Evolutionary conservation across 768 basidiomycete genomes (phyloP), one percentile per base, ranked within the genome.

Genomic region (Trametes elegans): DNA sequence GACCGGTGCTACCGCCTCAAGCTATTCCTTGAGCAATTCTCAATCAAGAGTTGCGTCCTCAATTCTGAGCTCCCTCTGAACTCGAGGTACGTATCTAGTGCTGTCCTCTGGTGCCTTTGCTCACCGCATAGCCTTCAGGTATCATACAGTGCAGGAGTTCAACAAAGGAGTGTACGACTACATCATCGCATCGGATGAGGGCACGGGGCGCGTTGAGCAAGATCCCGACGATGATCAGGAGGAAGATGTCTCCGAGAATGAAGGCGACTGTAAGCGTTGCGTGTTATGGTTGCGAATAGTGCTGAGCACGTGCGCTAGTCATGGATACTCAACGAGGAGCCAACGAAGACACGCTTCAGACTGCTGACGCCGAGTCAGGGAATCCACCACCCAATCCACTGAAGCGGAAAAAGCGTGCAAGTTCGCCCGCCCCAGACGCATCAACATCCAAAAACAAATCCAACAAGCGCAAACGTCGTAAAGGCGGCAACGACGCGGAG

Each of bases 81-180:
- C 67, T 97, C 95, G 18, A 83, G 96, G 87, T 85, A 46, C 26
- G 65, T 44, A 24, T 6, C 5, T 11, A 31, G 49, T 46, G 3
- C 21, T 24, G 31, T 36, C 27, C n/a, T 2, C 11, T 6, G 7
- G 46, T 9, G 19, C 36, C 24, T 60, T 64, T 26, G 66, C 42
- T 41, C 13, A 24, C 7, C 1, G 14, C 5, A 10, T 7, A 11
- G 19, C n/a, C n/a, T n/a, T n/a, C 13, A 93, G 93, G 70, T 97
- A 94, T 65, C 97, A 99, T 65, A 88, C 88, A 2, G 97, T 99
- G 1, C 95, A 99, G 64, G 97, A 98, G 70, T 99, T 99, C 67
- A 99, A 99, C 71, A 90, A 92, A 63, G 97, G 97, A 2, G 92
- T 97, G 7, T 98, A 98, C 64, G 94, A 99, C 68, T 98, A 98